Evolutionary conservation across 2,329 filamentous ascomycete genomes (phyloP).

Genomic region (Colletotrichum shisoi): DNA sequence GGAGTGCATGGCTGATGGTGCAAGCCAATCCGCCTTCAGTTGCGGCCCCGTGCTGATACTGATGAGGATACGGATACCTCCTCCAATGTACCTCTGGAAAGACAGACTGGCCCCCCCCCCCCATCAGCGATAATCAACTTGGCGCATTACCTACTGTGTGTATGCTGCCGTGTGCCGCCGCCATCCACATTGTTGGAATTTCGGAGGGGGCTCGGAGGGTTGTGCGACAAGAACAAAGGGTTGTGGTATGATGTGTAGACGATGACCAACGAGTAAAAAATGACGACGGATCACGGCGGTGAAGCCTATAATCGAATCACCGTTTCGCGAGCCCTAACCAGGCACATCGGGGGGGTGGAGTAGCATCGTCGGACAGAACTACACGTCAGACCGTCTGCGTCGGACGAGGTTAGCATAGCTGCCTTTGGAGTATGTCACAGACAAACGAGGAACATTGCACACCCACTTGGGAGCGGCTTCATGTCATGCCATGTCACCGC

Average conservation of each 20-base stretch:
- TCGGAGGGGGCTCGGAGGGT: conserved; percentile 8
- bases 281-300: conserved; percentile 7
- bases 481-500: conserved; percentile 26
- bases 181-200: conserved; percentile 29
- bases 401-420: neutral
- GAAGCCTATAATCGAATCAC: neutral
- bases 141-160: conserved; percentile 7
- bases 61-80: conserved; percentile 3
- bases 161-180: conserved; percentile 19
- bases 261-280: neutral
- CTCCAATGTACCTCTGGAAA: neutral
- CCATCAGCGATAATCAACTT: conserved; percentile 33
- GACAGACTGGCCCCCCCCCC: neutral
- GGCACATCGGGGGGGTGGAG: conserved; percentile 5
- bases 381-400: neutral
- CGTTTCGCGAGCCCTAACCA: conserved; percentile 5
- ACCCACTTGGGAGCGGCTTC: conserved; percentile 10
- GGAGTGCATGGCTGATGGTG: conserved; percentile 25
- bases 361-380: neutral
- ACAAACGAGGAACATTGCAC: neutral
- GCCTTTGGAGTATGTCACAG: neutral
- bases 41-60: neutral
- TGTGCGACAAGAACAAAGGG: conserved; percentile 18
- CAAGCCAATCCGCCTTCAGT: neutral
- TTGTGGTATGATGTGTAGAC: conserved; percentile 27